Base-by-base conservation (phyloP, 495 filamentous ascomycete species). In the Aspergillus sparsus region DNA sequence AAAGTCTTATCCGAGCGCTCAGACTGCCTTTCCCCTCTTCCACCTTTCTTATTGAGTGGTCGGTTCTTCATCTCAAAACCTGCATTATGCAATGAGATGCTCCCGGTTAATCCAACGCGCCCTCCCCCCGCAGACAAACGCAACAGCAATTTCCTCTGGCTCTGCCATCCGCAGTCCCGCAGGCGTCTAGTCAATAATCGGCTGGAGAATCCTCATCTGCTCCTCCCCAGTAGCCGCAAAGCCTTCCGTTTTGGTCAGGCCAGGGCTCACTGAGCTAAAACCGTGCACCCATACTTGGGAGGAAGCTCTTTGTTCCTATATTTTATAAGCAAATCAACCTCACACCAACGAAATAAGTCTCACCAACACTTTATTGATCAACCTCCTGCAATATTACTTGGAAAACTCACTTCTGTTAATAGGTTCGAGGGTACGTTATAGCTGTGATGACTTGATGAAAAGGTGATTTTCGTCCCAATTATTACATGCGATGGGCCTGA, bases 61-160 rank as follows among this genome's bases (percentile, higher is more conserved):
- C n/a, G n/a, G n/a, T n/a, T n/a, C n/a, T n/a, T n/a, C n/a, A n/a
- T n/a, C n/a, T n/a, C n/a, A n/a, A n/a, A 75, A 57, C 1, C 75
- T 74, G 9, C 75, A 71, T 45, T 66, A 69, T 34, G 71, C 73
- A 62, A 66, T 65, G 34, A 78, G 21, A 66, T 77, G 66, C 12
- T 62, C 54, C 10, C 75, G 74, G 60, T 77, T 77, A 8, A 78
- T 66, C 75, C 75, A 78, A 21, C 75, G 69, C 27, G 74, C 74
- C 54, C 70, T 57, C 18, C 71, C 68, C 60, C 71, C 66, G 31
- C 71, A 73, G n/a, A 78, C 52, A 52, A 76, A 70, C 6, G 47
- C 64, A 39, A 78, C 74, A 0, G 75, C 74, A 60, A 78, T 74
- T 62, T 78, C 75, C 16, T 70, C 73, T 13, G 71, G 66, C 42